These are phyloP conservation scores for Fusarium nurragi DNA, from an alignment of 2,329 filamentous ascomycete species.

Conservation along the genomic window DNA sequence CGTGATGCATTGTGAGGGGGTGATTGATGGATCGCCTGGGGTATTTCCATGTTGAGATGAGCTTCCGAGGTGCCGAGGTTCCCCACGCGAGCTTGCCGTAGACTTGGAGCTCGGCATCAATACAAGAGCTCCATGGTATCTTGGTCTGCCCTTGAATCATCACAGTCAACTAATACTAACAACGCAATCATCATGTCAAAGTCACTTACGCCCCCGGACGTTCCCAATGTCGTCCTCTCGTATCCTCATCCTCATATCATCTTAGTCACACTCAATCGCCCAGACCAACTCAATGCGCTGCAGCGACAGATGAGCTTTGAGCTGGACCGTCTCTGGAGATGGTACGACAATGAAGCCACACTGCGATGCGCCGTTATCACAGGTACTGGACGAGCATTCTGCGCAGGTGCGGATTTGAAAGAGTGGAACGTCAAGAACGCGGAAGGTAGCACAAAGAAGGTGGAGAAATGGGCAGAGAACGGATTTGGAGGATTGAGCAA, in stretches of 20 bases:
- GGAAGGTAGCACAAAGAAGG: slow-evolving; percentile 48
- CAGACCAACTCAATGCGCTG: slow-evolving; percentile 67
- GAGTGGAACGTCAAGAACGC: slow-evolving; percentile 65
- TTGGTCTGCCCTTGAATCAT: not conserved
- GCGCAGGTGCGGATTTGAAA: slow-evolving; percentile 73
- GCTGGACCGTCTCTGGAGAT: slow-evolving; percentile 61
- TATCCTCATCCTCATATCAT: slow-evolving; percentile 65
- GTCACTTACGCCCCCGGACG: slow-evolving; percentile 52
- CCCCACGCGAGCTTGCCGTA: slow-evolving; percentile 40
- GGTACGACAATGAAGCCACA: slow-evolving; percentile 69
- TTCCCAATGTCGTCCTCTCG: slow-evolving; percentile 55
- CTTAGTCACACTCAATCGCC: slow-evolving; percentile 68
- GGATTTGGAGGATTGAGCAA: slow-evolving; percentile 72
- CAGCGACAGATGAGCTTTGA: slow-evolving; percentile 58
- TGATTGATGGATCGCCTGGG: slow-evolving; percentile 12
- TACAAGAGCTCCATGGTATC: slow-evolving; percentile 10
- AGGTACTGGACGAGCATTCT: slow-evolving; percentile 70
- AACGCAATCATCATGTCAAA: slow-evolving; percentile 36
- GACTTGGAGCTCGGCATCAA: slow-evolving; percentile 6
- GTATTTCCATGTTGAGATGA: slow-evolving; percentile 17
- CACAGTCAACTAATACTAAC: not conserved
- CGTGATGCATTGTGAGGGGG: slow-evolving; percentile 15
- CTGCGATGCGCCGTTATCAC: slow-evolving; percentile 71
- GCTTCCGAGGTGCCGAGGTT: slow-evolving; percentile 46
- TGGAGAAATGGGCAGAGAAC: slow-evolving; percentile 53